These are phyloP conservation scores for Asclepias syriaca DNA, from an alignment of 257 asterid genomes.

Conservation along the genomic window DNA sequence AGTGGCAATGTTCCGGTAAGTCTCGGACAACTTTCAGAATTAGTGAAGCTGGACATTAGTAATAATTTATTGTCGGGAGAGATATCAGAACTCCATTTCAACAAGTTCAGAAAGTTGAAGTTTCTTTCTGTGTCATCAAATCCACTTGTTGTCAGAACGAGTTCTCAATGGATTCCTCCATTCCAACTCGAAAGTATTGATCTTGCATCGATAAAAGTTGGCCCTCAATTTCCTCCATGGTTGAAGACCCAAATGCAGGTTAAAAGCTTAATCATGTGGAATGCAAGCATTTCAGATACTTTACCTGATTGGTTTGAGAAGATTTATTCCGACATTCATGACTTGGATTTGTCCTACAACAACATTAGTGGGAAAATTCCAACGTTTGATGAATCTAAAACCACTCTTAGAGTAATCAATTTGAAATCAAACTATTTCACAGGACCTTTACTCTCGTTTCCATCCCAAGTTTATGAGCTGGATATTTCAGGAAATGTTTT, in stretches of 20 bases:
- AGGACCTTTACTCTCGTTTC: slow-evolving; percentile 9
- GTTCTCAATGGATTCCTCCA: slow-evolving; percentile 22
- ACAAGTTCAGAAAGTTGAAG: background rate
- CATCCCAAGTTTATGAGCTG: slow-evolving; percentile 1
- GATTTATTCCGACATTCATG: background rate
- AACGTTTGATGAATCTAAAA: slow-evolving; percentile 5
- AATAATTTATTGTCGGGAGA: slow-evolving; percentile 15
- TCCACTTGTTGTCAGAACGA: slow-evolving; percentile 3
- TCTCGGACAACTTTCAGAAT: slow-evolving; percentile 18
- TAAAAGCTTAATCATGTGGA: slow-evolving; percentile 7
- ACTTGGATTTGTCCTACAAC: slow-evolving; percentile 21
- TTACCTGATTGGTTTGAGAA: slow-evolving; percentile 23
- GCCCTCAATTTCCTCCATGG: slow-evolving; percentile 23
- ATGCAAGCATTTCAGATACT: slow-evolving; percentile 19
- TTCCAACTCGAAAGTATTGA: slow-evolving; percentile 18
- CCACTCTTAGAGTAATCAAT: slow-evolving; percentile 3
- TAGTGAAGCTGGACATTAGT: slow-evolving; percentile 7
- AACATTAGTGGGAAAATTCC: slow-evolving; percentile 19
- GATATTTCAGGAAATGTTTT: slow-evolving; percentile 13
- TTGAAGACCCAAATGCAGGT: slow-evolving; percentile 16
- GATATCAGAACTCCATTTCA: slow-evolving; percentile 18
- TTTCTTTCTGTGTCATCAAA: slow-evolving; percentile 12
- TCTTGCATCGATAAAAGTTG: slow-evolving; percentile 13
- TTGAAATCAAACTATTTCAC: slow-evolving; percentile 18
- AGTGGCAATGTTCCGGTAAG: slow-evolving; percentile 9